Base-by-base conservation (phyloP, 257 asterid species). In the Nicotiana benthamiana region DNA sequence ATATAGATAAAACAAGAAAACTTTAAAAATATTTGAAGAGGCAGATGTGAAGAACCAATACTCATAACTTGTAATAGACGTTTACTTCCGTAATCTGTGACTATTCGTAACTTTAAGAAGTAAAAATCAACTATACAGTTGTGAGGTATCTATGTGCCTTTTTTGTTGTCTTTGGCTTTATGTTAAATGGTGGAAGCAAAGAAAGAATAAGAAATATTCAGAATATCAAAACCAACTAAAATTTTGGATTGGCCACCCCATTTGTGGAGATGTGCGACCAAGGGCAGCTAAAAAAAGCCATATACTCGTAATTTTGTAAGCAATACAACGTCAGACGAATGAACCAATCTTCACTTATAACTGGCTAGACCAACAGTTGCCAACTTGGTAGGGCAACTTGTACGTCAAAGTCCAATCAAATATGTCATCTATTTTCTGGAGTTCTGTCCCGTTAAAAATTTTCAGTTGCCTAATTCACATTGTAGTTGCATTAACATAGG, bases 11-110 rank as follows among this genome's bases (percentile, higher is more conserved):
- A n/a, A 54, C 53, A 76, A 75, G 11, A 20, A 79, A 90, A 85
- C 90, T 83, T 80, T 79, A 65, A 82, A 83, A 40, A 24, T 65
- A 30, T 54, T 72, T 81, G 80, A 89, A 82, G 87, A 61, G 92
- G 22, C 90, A 78, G 18, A 79, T 77, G 77, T 62, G 17, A 36
- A 46, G 65, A 22, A 82, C 75, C 84, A 74, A 78, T 16, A 68
- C 72, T 59, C 17, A 52, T 43, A 43, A 22, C 59, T 70, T 11
- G 1, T 12, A 43, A 70, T 20, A 9, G 77, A 22, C 77, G 3
- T 52, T 46, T 46, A 32, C 43, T 56, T 68, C 83, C 65, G 27
- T 83, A 53, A 70, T 83, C 36, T 68, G 68, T 80, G 75, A 77
- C 83, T 83, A 70, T 80, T 83, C 81, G 56, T 40, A 20, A 40